phyloP scores from a whole-genome alignment of 78 protist species.

The Dictyostelium firmibasis region DNA sequence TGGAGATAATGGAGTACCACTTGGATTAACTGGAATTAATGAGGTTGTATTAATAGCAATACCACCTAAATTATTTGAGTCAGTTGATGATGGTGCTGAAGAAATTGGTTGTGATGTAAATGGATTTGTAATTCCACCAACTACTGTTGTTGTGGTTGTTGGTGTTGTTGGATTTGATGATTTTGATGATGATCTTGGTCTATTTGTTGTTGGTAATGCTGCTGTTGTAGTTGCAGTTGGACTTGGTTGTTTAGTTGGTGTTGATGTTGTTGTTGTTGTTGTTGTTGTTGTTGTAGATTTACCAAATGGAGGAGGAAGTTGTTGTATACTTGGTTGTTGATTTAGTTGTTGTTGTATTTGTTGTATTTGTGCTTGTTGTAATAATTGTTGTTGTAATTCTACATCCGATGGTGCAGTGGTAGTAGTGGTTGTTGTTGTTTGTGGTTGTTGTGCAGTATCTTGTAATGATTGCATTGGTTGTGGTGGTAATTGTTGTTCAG shows the following conservation, averaged over 20 bases:
- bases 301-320: background rate
- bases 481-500: background rate
- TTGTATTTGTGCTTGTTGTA: background rate
- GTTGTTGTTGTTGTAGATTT: background rate
- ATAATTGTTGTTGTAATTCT: background rate
- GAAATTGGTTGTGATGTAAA: conserved; percentile 22
- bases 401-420: background rate
- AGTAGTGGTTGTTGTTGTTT: background rate
- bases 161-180: background rate
- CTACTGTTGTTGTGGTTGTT: background rate
- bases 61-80: background rate
- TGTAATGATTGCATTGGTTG: background rate
- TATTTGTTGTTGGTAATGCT: background rate
- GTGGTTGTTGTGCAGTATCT: background rate
- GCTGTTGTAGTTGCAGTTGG: background rate
- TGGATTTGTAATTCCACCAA: background rate
- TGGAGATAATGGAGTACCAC: background rate
- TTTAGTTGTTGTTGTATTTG: background rate
- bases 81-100: conserved; percentile 23
- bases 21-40: background rate
- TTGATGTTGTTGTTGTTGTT: background rate
- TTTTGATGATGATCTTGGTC: background rate
- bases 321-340: background rate
- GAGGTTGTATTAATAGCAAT: background rate
- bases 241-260: background rate